Base-by-base conservation (phyloP, 2,329 filamentous ascomycete species). In the Blumeriella jaapii region DNA sequence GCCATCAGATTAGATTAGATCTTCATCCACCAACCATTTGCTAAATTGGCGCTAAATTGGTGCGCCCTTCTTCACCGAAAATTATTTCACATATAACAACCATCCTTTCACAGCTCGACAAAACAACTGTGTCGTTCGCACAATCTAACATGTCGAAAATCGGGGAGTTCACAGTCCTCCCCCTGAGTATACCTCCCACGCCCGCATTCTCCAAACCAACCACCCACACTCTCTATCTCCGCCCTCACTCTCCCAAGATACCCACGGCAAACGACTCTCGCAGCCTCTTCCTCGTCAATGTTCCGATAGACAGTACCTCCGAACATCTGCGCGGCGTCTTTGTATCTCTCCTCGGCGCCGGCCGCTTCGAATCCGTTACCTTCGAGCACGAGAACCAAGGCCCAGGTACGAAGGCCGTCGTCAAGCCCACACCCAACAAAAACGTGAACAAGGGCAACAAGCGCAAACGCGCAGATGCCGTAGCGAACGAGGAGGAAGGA, bases 231-330 rank as follows among this genome's bases (percentile, higher is more conserved):
- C 65, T 96, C 51, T 94, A 94, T 62, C 62, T 96, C 36, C 83
- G 84, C 46, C 75, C 75, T 36, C 87, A 96, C 59, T 69, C 78
- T 29, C 86, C 89, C 41, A 84, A 81, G 60, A 69, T 82, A 25
- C 75, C 82, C 10, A 81, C 80, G 6, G 66, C 71, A 36, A 71
- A 82, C 57, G 81, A 89, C 49, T 64, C 74, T 11, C 78, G 87
- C 49, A 86, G 82, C 42, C 68, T 98, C 12, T 98, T 94, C 60
- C 56, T 93, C n/a, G 82, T 87, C 45, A 96, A 98, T 52, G 63
- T 93, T 1, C 91, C 91, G 5, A 67, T 80, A 44, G 87, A 95
- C 55, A 78, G 84, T 40, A 93, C 84, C 4, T 78, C 84, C 38
- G 58, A 66, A 1, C 82, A 87, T 50, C 68, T 96, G 26, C 77